These are phyloP conservation scores for Dryas octopetala DNA, from an alignment of 306 rosid species.

Conservation along the genomic window DNA sequence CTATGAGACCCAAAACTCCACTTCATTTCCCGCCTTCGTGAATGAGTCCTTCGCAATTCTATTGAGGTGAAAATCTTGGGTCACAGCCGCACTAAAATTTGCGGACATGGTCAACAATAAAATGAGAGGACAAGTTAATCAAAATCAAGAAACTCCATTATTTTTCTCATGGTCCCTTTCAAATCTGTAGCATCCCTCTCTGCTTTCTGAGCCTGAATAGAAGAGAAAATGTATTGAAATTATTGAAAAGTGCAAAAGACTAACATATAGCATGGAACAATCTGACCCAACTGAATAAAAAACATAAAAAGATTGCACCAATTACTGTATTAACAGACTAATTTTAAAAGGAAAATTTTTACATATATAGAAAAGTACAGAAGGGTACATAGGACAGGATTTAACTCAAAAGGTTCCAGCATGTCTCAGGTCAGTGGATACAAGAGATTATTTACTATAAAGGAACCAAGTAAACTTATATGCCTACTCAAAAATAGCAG, in stretches of 20 bases:
- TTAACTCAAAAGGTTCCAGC: background rate
- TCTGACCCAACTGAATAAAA: background rate
- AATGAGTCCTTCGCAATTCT: constrained; percentile 12
- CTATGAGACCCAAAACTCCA: constrained; percentile 30
- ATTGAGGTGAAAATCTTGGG: constrained; percentile 27
- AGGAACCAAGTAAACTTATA: background rate
- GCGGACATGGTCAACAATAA: constrained; percentile 25
- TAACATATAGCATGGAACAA: background rate
- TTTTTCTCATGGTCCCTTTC: constrained; percentile 84
- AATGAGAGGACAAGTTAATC: constrained; percentile 38
- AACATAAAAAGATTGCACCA: constrained; percentile 1
- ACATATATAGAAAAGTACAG: background rate
- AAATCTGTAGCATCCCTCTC: constrained; percentile 82
- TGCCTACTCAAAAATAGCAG: background rate
- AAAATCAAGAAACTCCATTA: constrained; percentile 87
- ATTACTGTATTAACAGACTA: background rate
- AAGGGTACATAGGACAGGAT: background rate
- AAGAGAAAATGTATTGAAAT: background rate
- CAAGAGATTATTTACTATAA: background rate
- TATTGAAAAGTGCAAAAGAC: background rate
- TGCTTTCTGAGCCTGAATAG: constrained; percentile 73
- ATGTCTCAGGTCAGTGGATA: background rate
- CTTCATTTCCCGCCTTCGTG: background rate
- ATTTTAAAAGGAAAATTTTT: background rate
- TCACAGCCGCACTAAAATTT: constrained; percentile 48